Conservation (phyloP, 441 rosid species). For the Euphorbia schlechtendalii region DNA sequence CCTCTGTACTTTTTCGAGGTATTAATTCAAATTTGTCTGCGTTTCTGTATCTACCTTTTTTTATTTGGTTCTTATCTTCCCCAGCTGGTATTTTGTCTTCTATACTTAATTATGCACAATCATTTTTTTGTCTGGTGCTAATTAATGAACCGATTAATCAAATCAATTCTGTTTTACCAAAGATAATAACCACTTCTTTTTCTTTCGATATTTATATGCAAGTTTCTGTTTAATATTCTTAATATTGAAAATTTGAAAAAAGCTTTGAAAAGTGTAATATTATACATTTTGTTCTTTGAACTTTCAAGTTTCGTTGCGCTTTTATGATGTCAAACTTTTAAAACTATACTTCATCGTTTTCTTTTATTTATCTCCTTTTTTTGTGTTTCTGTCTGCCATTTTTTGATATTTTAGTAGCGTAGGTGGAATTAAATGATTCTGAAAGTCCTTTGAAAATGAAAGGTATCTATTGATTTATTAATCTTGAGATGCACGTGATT, state of each 20-base stretch:
- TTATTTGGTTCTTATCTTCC: neutral
- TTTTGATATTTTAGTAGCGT: too few species aligned
- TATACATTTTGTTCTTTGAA: too few species aligned
- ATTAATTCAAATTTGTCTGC: neutral
- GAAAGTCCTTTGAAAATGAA: neutral
- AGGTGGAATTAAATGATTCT: neutral
- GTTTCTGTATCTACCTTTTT: neutral
- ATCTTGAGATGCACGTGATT: neutral
- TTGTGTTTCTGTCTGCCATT: too few species aligned
- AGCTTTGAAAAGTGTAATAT: too few species aligned
- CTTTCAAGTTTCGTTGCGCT: too few species aligned
- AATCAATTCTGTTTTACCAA: neutral
- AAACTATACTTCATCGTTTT: too few species aligned
- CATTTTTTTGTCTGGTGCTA: neutral
- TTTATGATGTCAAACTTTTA: too few species aligned
- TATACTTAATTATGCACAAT: neutral
- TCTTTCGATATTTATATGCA: neutral
- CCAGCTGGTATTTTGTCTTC: neutral
- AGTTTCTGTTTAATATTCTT: too few species aligned
- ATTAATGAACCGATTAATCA: neutral
- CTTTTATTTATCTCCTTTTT: too few species aligned
- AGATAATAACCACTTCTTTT: neutral
- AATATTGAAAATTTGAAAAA: too few species aligned
- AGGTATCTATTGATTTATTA: too few species aligned
- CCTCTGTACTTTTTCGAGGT: too few species aligned